Evolutionary conservation across 2,329 filamentous ascomycete species (phyloP).

Genomic region (Botrytis byssoidea): DNA sequence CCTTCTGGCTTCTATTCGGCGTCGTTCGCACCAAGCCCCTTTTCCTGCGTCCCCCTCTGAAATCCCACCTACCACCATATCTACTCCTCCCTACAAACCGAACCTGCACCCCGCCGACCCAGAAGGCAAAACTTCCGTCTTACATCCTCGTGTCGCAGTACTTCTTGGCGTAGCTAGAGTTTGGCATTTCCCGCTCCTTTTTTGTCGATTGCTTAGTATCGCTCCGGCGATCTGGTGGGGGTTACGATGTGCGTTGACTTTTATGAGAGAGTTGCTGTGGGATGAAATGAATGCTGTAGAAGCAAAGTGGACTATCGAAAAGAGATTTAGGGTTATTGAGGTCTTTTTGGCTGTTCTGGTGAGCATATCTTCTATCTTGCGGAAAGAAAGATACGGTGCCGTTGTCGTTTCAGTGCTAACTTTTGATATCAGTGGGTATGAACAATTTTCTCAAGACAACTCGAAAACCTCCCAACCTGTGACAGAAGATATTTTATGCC

Average conservation of each 20-base stretch:
- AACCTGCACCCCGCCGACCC: slow-evolving; percentile 33
- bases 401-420: not conserved
- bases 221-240: slow-evolving; percentile 72
- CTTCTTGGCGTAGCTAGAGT: slow-evolving; percentile 69
- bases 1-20: slow-evolving; percentile 38
- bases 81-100: slow-evolving; percentile 24
- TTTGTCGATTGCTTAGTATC: slow-evolving; percentile 70
- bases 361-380: slow-evolving; percentile 53
- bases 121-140: slow-evolving; percentile 43
- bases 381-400: not conserved
- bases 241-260: slow-evolving; percentile 64
- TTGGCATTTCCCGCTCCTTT: slow-evolving; percentile 72
- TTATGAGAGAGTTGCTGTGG: slow-evolving; percentile 62
- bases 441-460: not conserved
- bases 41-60: slow-evolving; percentile 13
- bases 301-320: slow-evolving; percentile 46
- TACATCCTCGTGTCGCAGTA: slow-evolving; percentile 77
- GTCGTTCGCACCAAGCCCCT: slow-evolving; percentile 23
- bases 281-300: slow-evolving; percentile 43
- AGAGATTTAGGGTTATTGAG: slow-evolving; percentile 61
- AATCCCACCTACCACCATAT: slow-evolving; percentile 13
- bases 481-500: not conserved
- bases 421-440: slow-evolving; percentile 1
- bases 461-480: not conserved
- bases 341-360: slow-evolving; percentile 65